Percentiles rank a stretch among this genome's conserved stretches.
phyloP scores from a whole-genome alignment of 2,329 filamentous ascomycete genomes.

The Arthrobotrys conoides region DNA sequence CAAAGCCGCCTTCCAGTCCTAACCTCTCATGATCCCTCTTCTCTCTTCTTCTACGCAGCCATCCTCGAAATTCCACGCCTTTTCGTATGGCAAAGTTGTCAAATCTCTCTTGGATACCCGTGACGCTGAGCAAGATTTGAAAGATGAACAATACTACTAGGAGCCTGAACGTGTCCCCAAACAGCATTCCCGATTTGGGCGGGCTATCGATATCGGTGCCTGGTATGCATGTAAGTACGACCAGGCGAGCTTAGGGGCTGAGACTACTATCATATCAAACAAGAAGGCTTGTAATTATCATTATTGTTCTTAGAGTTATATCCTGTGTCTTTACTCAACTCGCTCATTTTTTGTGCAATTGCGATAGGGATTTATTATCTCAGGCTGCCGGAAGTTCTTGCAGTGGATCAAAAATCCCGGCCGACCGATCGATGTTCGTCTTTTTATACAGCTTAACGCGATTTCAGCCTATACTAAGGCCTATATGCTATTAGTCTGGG shows the following conservation, averaged over 20 bases:
- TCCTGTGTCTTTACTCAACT: too few species aligned
- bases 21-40: not conserved
- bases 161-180: not conserved
- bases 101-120: not conserved
- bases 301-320: too few species aligned
- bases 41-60: not conserved
- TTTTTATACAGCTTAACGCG: not conserved
- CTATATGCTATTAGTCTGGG: not conserved
- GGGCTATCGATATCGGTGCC: not conserved
- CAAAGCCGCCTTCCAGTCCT: not conserved
- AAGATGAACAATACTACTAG: not conserved
- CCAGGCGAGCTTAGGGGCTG: not conserved
- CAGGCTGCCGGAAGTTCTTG: not conserved
- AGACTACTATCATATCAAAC: not conserved
- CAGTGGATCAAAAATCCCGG: not conserved
- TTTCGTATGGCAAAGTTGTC: not conserved
- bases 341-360: too few species aligned
- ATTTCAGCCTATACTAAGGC: not conserved
- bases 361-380: too few species aligned
- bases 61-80: conserved; percentile 2
- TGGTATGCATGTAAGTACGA: not conserved
- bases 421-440: not conserved
- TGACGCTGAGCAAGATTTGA: not conserved
- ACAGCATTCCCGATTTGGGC: not conserved
- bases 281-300: too few species aligned